Evolutionary conservation across 2,329 filamentous ascomycete species (phyloP).

Genomic region (Aspergillus persii): DNA sequence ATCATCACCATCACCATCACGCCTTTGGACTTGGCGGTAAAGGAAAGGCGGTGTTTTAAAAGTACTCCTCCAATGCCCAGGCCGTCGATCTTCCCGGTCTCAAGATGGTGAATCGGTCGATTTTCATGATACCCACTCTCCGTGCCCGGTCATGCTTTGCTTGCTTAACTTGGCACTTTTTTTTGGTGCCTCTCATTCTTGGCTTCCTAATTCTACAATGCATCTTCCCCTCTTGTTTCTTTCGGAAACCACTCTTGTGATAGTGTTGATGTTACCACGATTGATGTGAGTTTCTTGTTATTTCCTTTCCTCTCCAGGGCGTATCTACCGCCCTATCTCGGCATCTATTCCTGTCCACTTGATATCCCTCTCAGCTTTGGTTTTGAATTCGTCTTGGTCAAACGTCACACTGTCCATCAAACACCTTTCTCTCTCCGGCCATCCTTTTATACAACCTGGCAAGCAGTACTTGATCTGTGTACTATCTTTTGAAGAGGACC

Average conservation of each 20-base stretch:
- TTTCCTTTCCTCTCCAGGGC: conserved; percentile 10
- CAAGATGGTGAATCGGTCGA: conserved; percentile 7
- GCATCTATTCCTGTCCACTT: conserved; percentile 11
- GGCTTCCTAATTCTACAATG: conserved; percentile 17
- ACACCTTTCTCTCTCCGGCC: conserved; percentile 7
- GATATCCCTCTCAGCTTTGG: conserved; percentile 8
- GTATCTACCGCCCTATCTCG: conserved; percentile 5
- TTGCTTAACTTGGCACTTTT: conserved; percentile 7
- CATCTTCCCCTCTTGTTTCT: conserved; percentile 14
- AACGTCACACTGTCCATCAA: conserved; percentile 1
- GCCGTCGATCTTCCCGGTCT: not conserved
- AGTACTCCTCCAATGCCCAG: not conserved
- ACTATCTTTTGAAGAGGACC: conserved; percentile 14
- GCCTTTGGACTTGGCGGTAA: conserved; percentile 19
- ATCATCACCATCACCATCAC: conserved; percentile 12
- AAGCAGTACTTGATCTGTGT: conserved; percentile 14
- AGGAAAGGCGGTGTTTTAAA: conserved; percentile 21
- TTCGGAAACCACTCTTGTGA: conserved; percentile 15
- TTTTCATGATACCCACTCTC: conserved; percentile 22
- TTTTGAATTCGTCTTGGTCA: conserved; percentile 10
- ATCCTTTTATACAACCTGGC: conserved; percentile 7
- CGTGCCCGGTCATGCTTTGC: conserved; percentile 16
- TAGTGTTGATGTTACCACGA: conserved; percentile 33
- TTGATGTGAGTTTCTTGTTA: conserved; percentile 28
- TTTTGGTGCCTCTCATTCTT: conserved; percentile 13